phyloP scores from a whole-genome alignment of 176 grass and related monocot genomes.

The Zizania latifolia region DNA sequence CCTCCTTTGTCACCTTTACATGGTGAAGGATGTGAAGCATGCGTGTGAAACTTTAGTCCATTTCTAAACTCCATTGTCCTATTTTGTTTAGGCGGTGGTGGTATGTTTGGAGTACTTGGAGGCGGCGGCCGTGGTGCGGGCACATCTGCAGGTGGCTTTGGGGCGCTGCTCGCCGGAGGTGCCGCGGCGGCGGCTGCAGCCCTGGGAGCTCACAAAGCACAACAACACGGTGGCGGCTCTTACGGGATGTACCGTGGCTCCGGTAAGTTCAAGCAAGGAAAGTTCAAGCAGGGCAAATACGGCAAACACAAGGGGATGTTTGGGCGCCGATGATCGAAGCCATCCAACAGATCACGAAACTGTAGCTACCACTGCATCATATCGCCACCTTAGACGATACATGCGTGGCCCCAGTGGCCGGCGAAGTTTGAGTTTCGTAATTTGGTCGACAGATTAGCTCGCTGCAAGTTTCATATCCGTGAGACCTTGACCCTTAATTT shows the following conservation, averaged over 20 bases:
- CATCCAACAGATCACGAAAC: too few species aligned
- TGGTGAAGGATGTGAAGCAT: neutral
- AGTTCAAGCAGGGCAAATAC: slow-evolving; percentile 60
- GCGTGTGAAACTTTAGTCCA: too few species aligned
- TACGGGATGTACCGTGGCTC: slow-evolving; percentile 31
- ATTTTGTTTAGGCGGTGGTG: too few species aligned
- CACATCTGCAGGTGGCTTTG: slow-evolving; percentile 38
- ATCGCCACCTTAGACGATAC: neutral
- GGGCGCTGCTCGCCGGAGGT: slow-evolving; percentile 43
- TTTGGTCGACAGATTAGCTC: too few species aligned
- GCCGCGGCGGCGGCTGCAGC: slow-evolving; percentile 38
- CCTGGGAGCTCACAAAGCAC: slow-evolving; percentile 46
- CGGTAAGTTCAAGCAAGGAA: slow-evolving; percentile 56
- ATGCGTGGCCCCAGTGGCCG: too few species aligned
- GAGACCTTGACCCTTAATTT: too few species aligned
- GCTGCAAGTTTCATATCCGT: too few species aligned
- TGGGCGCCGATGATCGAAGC: slow-evolving; percentile 39
- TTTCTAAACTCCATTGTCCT: too few species aligned
- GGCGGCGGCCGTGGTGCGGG: slow-evolving; percentile 49
- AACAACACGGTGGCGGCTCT: slow-evolving; percentile 43
- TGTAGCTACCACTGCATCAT: too few species aligned
- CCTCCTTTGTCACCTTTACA: neutral
- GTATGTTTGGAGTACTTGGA: too few species aligned
- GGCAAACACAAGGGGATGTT: slow-evolving; percentile 46
- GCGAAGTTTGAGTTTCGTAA: too few species aligned